phyloP scores from a whole-genome alignment of 2,329 filamentous ascomycete species.

The Aspergillus fumigatiaffinis region DNA sequence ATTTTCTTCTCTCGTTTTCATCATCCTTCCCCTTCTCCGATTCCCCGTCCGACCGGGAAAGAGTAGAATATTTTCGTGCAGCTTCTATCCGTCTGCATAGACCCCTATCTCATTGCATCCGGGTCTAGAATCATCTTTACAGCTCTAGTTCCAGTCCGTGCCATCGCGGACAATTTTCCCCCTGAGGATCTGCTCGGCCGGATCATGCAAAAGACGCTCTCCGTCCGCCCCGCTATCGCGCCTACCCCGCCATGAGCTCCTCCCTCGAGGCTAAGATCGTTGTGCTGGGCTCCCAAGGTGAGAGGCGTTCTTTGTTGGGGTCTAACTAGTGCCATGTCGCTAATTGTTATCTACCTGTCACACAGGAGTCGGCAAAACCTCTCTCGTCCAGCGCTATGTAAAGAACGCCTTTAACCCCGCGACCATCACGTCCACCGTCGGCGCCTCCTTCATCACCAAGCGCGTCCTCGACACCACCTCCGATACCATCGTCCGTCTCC shows the following conservation, averaged over 20 bases:
- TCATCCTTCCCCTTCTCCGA: neutral
- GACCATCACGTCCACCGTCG: constrained; percentile 61
- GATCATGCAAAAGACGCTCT: constrained; percentile 30
- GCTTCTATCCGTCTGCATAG: neutral
- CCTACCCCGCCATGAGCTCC: constrained; percentile 42
- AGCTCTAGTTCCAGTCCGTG: neutral
- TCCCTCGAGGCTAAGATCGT: constrained; percentile 52
- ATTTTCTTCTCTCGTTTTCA: neutral
- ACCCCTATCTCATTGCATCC: neutral
- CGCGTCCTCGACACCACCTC: constrained; percentile 77
- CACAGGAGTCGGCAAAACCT: constrained; percentile 51
- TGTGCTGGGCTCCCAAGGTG: constrained; percentile 50
- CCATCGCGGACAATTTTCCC: neutral
- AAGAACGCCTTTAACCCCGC: constrained; percentile 43
- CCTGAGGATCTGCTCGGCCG: constrained; percentile 2
- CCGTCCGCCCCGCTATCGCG: constrained; percentile 20
- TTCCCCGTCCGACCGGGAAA: neutral
- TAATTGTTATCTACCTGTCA: neutral
- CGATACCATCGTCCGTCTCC: constrained; percentile 81
- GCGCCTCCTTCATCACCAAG: constrained; percentile 76
- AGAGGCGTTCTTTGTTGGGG: neutral
- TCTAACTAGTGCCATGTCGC: neutral
- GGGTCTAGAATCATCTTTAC: neutral
- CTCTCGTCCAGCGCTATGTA: constrained; percentile 49
- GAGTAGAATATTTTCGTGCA: neutral